Percentiles rank a stretch among this genome's conserved stretches.
Conservation (phyloP, 1,284 basidiomycete species). For the Tetrapyrgos nigripes region DNA sequence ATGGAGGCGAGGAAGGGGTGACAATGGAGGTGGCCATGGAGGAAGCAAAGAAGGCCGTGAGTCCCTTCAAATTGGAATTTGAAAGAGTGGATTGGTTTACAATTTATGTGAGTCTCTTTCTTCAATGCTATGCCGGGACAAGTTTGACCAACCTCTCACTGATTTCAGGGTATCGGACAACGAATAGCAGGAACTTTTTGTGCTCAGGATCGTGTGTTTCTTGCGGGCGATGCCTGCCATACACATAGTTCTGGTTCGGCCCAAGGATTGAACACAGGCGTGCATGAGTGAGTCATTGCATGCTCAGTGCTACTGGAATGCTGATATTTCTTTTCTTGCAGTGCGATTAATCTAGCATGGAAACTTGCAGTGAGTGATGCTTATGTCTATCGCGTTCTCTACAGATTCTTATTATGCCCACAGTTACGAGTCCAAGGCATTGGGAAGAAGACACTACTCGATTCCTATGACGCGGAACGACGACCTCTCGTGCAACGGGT, state of each 20-base stretch:
- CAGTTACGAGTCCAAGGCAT: constrained; percentile 20
- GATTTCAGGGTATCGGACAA: constrained; percentile 30
- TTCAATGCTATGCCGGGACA: background rate
- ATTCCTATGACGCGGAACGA: constrained; percentile 28
- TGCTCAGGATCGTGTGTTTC: constrained; percentile 25
- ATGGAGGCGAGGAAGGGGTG: constrained; percentile 30
- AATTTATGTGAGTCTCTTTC: constrained; percentile 25
- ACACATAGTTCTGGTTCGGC: constrained; percentile 33
- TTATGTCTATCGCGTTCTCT: no score
- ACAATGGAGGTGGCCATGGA: constrained; percentile 28
- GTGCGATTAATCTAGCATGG: constrained; percentile 30
- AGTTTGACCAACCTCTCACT: background rate
- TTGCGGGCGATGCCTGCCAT: constrained; percentile 34
- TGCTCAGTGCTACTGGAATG: background rate
- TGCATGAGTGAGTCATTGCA: constrained; percentile 26
- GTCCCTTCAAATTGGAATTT: constrained; percentile 30
- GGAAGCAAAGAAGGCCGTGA: constrained; percentile 30
- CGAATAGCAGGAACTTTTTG: constrained; percentile 30
- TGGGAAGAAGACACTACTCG: constrained; percentile 22
- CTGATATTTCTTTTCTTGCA: background rate
- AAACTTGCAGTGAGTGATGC: constrained; percentile 27
- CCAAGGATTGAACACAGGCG: constrained; percentile 32
- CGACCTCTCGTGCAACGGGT: constrained; percentile 29
- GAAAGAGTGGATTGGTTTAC: constrained; percentile 30
- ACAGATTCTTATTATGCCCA: background rate